Evolutionary conservation across 352 stramenopile genomes (phyloP), one percentile per base, ranked within the genome.

Genomic region (Pythium vanterpoolii): DNA sequence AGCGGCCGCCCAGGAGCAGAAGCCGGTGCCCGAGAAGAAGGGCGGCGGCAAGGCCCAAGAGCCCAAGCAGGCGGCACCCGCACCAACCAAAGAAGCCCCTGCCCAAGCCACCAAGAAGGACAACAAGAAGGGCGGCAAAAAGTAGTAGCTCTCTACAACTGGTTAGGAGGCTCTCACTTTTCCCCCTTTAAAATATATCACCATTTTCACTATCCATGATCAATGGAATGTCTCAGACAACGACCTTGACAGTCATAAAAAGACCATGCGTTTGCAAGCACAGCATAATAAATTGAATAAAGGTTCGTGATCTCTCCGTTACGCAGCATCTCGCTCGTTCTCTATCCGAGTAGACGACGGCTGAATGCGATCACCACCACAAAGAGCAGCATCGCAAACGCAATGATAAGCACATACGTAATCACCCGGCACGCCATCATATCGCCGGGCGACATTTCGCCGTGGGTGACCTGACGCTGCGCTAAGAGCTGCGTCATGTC

Each of bases 401-500:
- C 55, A 40, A 70, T 69, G n/a, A 78, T 57, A 44, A 89, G 50
- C 51, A 89, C 70, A 48, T 68, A 45, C 26, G 70, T 73, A 47
- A 89, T 85, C 27, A 73, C 58, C 18, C 66, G 69, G 39, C 71
- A 81, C 44, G 76, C 79, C 7, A 73, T 31, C 31, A 80, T 33
- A 64, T 87, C 79, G 1, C 47, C 57, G 27, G 79, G 64, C 16
- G 71, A 44, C 31, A 86, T 16, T 0, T 82, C 65, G 14, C 74
- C 73, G 13, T 82, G 64, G 28, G 56, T 50, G 4, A 83, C 50
- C 18, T 73, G 70, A 16, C 74, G 76, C n/a, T 75, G 64, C 6
- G 74, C 66, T 19, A 89, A 55, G 36, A 82, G 64, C 0, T 71
- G 59, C 27, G 77, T 72, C 60, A 89, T 87, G 24, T 84, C 77